Evolutionary conservation across 1,284 basidiomycete species (phyloP), one percentile per base, ranked within the genome.

Genomic region (Microbotryum saponariae): DNA sequence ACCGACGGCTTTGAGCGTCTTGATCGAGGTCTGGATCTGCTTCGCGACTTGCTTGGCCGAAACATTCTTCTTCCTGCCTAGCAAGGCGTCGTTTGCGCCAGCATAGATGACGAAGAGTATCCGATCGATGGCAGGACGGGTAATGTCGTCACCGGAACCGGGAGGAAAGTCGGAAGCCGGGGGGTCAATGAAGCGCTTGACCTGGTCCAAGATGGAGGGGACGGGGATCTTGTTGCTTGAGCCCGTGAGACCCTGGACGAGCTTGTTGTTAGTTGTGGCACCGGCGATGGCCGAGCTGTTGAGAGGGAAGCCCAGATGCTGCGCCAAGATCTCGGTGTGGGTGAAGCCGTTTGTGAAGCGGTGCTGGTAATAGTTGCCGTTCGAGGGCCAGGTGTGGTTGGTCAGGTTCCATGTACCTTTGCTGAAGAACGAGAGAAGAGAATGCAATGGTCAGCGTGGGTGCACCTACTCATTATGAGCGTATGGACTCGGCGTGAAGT

Each of bases 301-400:
- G n/a, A 57, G 55, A 5, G 16, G 9, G 14, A 21, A 16, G 8
- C 55, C 55, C 29, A 61, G 12, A 6, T 54, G 42, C 23, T 57
- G 45, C 6, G 27, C 46, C n/a, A 37, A 57, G 23, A 56, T 46
- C 5, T 42, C 37, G 12, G 37, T 42, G 37, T 42, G 37, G 37
- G 37, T 42, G 37, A 14, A 23, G 5, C 58, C 58, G 50, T 63
- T 59, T 18, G 57, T 52, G 58, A 63, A 63, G 29, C 58, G 49
- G 58, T 59, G 61, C 14, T 14, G 42, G n/a, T 16, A 45, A 33
- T 63, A 63, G 37, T 55, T 56, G 50, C 4, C 25, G 31, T 45
- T 63, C 58, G 49, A 29, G 1, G 61, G 61, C 61, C 61, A 63
- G 16, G 33, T 56, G 7, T 48, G 14, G 45, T 63, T 58, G 4